Evolutionary conservation across 2,329 filamentous ascomycete genomes (phyloP).

Genomic region (Xylariomycetidae sp.): DNA sequence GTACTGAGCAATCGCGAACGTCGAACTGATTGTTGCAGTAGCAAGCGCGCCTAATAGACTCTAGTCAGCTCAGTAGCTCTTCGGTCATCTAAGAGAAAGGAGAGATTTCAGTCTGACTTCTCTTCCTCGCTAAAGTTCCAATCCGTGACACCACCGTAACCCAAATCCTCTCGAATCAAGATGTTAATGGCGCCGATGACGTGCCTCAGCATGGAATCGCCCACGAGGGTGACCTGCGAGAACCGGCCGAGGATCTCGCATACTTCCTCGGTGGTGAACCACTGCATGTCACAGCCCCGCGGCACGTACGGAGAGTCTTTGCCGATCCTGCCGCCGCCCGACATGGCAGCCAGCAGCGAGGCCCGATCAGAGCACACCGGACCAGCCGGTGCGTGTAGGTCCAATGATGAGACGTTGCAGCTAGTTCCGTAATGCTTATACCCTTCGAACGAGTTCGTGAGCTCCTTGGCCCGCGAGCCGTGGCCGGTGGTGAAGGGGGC

Average conservation of each 20-base stretch:
- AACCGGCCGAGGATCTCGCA: conserved; percentile 41
- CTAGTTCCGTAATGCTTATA: conserved; percentile 36
- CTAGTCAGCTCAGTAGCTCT: too few species aligned
- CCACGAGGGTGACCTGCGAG: conserved; percentile 41
- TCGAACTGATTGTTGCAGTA: conserved; percentile 47
- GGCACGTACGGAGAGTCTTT: conserved; percentile 40
- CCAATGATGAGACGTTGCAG: conserved; percentile 40
- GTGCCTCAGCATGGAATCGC: conserved; percentile 45
- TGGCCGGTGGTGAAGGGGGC: conserved; percentile 2
- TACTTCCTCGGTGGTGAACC: conserved; percentile 40
- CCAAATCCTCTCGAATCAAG: conserved; percentile 39
- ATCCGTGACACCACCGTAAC: conserved; percentile 43
- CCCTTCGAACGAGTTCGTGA: conserved; percentile 32
- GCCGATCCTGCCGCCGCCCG: conserved; percentile 39
- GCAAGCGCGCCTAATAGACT: conserved; percentile 30
- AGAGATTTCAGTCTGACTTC: conserved; percentile 21
- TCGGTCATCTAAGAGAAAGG: background rate
- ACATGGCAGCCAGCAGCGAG: conserved; percentile 36
- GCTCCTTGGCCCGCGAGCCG: conserved; percentile 6
- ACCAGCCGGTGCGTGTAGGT: conserved; percentile 32
- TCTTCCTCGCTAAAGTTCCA: conserved; percentile 44
- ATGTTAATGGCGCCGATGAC: conserved; percentile 43
- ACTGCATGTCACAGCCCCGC: conserved; percentile 41
- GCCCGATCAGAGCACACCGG: conserved; percentile 29
- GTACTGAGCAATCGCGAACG: conserved; percentile 42